Evolutionary conservation across 2,329 filamentous ascomycete species (phyloP).

Genomic region (Apiospora rasikravindrae): DNA sequence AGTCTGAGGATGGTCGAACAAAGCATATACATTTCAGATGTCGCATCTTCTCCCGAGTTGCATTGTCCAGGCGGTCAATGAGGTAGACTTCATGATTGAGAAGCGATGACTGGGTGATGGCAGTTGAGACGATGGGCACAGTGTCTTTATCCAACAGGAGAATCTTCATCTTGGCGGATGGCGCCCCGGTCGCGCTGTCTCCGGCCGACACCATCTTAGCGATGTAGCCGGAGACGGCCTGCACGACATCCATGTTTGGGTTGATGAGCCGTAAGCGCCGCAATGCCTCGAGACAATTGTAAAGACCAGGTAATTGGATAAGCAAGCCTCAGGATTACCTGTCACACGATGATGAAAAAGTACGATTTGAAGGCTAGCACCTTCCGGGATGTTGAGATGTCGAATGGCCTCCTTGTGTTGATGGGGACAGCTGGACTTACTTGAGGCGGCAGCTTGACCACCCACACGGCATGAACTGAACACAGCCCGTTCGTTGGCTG

Average conservation of each 20-base stretch:
- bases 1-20: slow-evolving; percentile 87
- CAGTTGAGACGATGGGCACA: slow-evolving; percentile 90
- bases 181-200: slow-evolving; percentile 69
- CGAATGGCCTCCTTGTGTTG: neutral
- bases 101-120: slow-evolving; percentile 92
- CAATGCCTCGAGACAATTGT: neutral
- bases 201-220: slow-evolving; percentile 91
- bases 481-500: slow-evolving; percentile 7
- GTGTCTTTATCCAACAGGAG: slow-evolving; percentile 92
- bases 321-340: neutral
- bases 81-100: slow-evolving; percentile 98
- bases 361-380: neutral
- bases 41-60: slow-evolving; percentile 93
- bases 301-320: neutral
- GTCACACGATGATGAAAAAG: neutral
- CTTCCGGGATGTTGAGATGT: neutral
- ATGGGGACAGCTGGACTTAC: slow-evolving; percentile 10
- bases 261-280: neutral
- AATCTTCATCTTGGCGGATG: slow-evolving; percentile 97
- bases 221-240: slow-evolving; percentile 93
- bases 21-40: slow-evolving; percentile 94
- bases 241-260: slow-evolving; percentile 84
- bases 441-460: neutral
- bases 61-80: slow-evolving; percentile 92
- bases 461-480: too few relatives aligned